Conservation (phyloP, 495 filamentous ascomycete species). For the Peziza echinospora region DNA sequence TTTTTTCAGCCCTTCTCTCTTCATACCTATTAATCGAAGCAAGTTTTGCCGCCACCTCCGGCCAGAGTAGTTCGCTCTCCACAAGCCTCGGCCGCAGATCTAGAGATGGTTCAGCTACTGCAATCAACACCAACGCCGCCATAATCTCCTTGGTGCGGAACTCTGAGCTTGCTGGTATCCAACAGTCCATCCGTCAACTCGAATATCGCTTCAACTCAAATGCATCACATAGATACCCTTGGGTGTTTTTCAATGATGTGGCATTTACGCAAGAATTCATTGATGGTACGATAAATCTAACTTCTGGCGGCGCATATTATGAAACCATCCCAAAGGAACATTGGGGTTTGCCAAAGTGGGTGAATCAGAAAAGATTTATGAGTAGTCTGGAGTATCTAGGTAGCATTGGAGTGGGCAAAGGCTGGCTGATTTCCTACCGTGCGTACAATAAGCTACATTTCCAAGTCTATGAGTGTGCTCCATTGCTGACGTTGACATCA, state of each 20-base stretch:
- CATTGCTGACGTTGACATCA: background rate
- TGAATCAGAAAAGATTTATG: slow-evolving; percentile 35
- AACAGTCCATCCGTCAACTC: slow-evolving; percentile 72
- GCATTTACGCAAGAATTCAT: slow-evolving; percentile 89
- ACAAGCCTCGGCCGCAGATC: no score
- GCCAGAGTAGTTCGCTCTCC: no score
- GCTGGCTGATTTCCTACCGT: slow-evolving; percentile 33
- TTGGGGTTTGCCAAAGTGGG: slow-evolving; percentile 77
- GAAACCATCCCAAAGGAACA: slow-evolving; percentile 86
- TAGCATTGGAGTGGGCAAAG: slow-evolving; percentile 33
- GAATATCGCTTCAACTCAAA: slow-evolving; percentile 95
- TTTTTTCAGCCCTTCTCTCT: no score
- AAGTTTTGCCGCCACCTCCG: no score
- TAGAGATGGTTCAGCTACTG: no score
- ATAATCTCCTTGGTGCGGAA: slow-evolving; percentile 84
- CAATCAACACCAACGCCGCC: no score
- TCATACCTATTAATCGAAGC: no score
- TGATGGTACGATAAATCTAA: slow-evolving; percentile 29
- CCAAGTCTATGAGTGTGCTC: background rate
- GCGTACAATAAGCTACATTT: no score
- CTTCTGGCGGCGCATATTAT: background rate
- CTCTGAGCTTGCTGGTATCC: slow-evolving; percentile 63
- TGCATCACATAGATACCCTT: slow-evolving; percentile 79
- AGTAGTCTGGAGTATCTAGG: slow-evolving; percentile 31
- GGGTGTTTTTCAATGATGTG: slow-evolving; percentile 96